Base-by-base conservation (phyloP, 2,329 filamentous ascomycete species). In the Pseudogymnoascus sp. region DNA sequence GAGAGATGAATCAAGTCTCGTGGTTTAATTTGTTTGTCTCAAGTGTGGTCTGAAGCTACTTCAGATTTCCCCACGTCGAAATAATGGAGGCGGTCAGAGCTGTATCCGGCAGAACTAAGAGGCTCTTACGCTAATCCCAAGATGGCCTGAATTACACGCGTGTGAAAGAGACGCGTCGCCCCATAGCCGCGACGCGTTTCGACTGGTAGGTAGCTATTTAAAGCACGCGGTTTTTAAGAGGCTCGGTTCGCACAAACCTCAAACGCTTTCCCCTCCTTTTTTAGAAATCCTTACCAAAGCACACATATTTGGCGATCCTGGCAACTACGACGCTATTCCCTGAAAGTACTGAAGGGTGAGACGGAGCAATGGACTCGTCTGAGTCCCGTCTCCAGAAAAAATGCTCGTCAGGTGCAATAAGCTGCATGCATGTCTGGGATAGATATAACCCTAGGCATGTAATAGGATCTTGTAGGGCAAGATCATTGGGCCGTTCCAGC, bases 41-140 rank as follows among this genome's bases (percentile, higher is more conserved):
- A 52, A 52, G 26, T 52, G 26, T 33, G 23, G 26, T 10, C 19
- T 52, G 45, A 52, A 52, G 45, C 45, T 52, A 52, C 45, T 33
- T 52, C 45, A 52, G 45, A 52, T 57, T 57, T 57, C 35, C 55
- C 55, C 55, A 35, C 33, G 55, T 38, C 55, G 35, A 57, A 57
- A 57, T 57, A 57, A 15, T 57, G 55, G 19, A 57, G 55, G 55
- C 55, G 55, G 55, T 57, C 33, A 57, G 55, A 23, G 55, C 55
- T 57, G 19, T 57, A 57, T 23, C 15, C 23, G 55, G 55, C 55
- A 57, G 55, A 57, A 57, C 55, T 57, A 38, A 57, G 33, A 38
- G 45, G 45, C 45, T 52, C 26, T 30, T 52, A 52, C 45, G 23
- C 45, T 52, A 52, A 30, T 18, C 15, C 45, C 10, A 52, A 52